phyloP scores from a whole-genome alignment of 2,329 filamentous ascomycete species.

The Talaromyces sp. region DNA sequence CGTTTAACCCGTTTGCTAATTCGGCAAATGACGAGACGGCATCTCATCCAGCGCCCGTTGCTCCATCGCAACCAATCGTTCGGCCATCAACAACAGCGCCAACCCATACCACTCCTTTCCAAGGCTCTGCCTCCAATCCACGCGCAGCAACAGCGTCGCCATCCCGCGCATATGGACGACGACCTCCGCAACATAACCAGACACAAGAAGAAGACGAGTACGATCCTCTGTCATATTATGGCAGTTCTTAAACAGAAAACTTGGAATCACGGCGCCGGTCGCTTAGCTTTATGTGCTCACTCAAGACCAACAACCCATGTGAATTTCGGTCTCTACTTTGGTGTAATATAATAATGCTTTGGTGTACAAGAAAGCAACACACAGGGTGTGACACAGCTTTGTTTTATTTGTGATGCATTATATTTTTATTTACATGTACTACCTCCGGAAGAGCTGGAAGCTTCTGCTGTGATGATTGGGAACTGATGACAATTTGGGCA shows the following conservation, averaged over 20 bases:
- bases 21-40: neutral
- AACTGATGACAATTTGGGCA: neutral
- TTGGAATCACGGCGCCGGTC: neutral
- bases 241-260: neutral
- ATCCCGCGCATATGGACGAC: constrained; percentile 5
- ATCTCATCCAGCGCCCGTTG: neutral
- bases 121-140: constrained; percentile 2
- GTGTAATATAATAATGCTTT: neutral
- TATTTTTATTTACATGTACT: neutral
- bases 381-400: neutral
- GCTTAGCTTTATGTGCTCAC: neutral
- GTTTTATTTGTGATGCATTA: neutral
- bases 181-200: neutral
- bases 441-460: neutral
- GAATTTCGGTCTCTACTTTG: neutral
- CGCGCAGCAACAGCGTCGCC: constrained; percentile 9
- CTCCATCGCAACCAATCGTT: neutral
- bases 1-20: constrained; percentile 10
- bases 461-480: neutral
- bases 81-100: constrained; percentile 6
- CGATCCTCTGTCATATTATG: constrained; percentile 11
- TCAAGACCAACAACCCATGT: neutral
- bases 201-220: constrained; percentile 8
- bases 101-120: neutral
- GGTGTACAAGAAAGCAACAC: neutral